Evolutionary conservation across 2,329 filamentous ascomycete species (phyloP).

Genomic region (Chrysoporthe cubensis): DNA sequence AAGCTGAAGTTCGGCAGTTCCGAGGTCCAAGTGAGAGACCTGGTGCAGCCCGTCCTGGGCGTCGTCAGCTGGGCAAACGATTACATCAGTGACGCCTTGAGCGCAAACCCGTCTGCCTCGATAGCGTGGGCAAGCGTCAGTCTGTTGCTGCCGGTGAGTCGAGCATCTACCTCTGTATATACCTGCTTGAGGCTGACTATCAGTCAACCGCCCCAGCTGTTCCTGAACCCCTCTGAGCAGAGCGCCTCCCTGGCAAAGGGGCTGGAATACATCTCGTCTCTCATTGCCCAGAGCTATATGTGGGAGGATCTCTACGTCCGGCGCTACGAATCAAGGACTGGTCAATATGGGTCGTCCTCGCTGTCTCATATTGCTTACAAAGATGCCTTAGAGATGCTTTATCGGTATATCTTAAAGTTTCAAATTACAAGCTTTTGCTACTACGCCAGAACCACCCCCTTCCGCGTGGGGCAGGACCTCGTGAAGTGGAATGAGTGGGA

Average conservation of each 20-base stretch:
- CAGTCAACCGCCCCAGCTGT: background rate
- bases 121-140: background rate
- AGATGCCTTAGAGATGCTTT: background rate
- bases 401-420: background rate
- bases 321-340: background rate
- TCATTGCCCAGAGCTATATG: background rate
- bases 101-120: background rate
- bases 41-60: constrained; percentile 27
- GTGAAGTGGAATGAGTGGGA: background rate
- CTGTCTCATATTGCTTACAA: background rate
- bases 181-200: background rate
- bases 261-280: background rate
- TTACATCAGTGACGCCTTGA: constrained; percentile 20
- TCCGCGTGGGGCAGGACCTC: background rate
- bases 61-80: constrained; percentile 28
- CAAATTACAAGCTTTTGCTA: background rate
- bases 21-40: constrained; percentile 27
- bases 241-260: background rate
- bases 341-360: background rate
- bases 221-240: background rate
- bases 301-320: background rate
- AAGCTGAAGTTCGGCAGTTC: constrained; percentile 28
- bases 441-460: background rate
- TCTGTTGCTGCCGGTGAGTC: background rate
- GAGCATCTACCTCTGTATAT: background rate